Base-by-base conservation (phyloP, 371 early-diverging fungal genomes). In the Saksenaea vasiformis region DNA sequence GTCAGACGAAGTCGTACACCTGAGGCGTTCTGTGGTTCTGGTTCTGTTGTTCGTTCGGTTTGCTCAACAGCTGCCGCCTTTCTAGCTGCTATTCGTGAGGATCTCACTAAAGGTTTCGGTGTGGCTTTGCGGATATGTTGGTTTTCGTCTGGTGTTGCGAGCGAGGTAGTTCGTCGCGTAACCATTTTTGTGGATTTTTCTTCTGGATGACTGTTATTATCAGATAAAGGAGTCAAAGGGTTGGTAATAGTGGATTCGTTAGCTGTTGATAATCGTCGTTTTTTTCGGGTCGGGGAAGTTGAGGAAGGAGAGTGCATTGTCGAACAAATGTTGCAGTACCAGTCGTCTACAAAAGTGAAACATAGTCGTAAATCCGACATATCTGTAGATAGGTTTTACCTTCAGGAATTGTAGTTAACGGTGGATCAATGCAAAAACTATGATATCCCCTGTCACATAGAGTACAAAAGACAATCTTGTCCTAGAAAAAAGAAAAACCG, bases 391-490 rank as follows among this genome's bases (percentile, higher is more conserved):
- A 26, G 39, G 24, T 26, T 43, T 67, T 73, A 78, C 78, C 73
- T 70, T 72, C 63, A 44, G 78, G 78, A 62, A 74, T 67, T 41
- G 54, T 31, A 34, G 58, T 61, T 14, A 78, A 41, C n/a, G 63
- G 54, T 36, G 78, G 78, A 54, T 65, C 58, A 56, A 64, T 68
- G 62, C 78, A 78, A 62, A 70, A 72, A 5, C 67, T 71, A 51
- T 78, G 78, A 51, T 61, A 72, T 0, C 73, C 75, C 62, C 75
- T 58, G 58, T 78, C 78, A 69, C 78, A 78, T 10, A 55, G 59
- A 47, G 60, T 71, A 41, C 78, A 78, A 55, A 74, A 62, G 8
- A 78, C 66, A 39, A 78, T 61, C 27, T 73, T 64, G 35, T 62
- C 65, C 78, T 78, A 62, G 37, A 7, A 41, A 41, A 44, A 37